Conservation (phyloP, 106 monocot genomes). For the Phalaenopsis aphrodite region DNA sequence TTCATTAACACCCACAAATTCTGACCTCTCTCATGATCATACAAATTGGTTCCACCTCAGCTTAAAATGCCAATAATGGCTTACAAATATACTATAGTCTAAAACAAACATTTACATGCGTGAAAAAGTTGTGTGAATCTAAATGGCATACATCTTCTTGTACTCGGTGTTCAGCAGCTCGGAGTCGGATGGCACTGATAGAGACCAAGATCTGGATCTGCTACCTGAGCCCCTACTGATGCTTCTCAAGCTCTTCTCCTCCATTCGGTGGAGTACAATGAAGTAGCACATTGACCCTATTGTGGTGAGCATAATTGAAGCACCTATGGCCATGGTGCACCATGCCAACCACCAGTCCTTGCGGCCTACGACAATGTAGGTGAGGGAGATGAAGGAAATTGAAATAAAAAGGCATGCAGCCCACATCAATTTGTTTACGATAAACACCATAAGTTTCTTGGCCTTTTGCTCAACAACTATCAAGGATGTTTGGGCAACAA, state of each 20-base stretch:
- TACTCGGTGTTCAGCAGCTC: constrained; percentile 55
- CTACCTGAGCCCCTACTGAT: constrained; percentile 38
- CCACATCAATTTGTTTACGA: constrained; percentile 96
- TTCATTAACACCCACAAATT: neutral
- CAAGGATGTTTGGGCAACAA: constrained; percentile 71
- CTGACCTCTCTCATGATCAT: neutral
- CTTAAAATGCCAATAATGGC: neutral
- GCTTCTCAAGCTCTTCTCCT: constrained; percentile 52
- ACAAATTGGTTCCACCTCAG: too few species aligned
- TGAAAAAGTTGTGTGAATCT: neutral
- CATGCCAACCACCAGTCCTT: constrained; percentile 56
- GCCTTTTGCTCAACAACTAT: constrained; percentile 70
- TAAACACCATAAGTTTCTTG: constrained; percentile 64
- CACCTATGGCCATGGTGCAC: constrained; percentile 49
- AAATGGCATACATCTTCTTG: constrained; percentile 82
- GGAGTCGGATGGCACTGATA: constrained; percentile 38
- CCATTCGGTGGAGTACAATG: constrained; percentile 45
- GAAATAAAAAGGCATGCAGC: constrained; percentile 70
- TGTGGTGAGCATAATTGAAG: constrained; percentile 52
- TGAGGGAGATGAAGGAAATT: constrained; percentile 55
- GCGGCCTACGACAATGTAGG: constrained; percentile 58
- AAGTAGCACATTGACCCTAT: constrained; percentile 72
- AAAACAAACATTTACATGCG: neutral
- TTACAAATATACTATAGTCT: neutral
- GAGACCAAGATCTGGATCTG: constrained; percentile 35